A percentile compares a stretch with the other conserved stretches of the same genome.
Evolutionary conservation across 2,329 filamentous ascomycete species (phyloP).

Genomic region (Hysterium pulicare): DNA sequence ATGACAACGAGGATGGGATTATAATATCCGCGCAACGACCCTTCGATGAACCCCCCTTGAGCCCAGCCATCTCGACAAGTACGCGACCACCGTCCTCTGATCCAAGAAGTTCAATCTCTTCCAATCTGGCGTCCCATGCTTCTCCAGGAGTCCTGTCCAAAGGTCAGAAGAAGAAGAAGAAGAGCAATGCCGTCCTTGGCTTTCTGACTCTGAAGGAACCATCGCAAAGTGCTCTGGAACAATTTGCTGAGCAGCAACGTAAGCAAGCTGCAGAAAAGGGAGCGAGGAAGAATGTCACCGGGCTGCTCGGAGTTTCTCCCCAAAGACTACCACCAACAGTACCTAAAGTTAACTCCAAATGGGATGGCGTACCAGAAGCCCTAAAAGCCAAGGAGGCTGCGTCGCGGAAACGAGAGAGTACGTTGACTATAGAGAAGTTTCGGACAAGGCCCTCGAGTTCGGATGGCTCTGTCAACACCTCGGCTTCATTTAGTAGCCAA

Average conservation of each 20-base stretch:
- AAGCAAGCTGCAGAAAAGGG: conserved; percentile 34
- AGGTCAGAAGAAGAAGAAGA: conserved; percentile 25
- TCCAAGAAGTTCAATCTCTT: conserved; percentile 21
- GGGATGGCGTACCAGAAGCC: conserved; percentile 49
- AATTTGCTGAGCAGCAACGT: conserved; percentile 44
- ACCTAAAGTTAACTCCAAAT: conserved; percentile 54
- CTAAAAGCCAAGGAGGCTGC: conserved; percentile 29
- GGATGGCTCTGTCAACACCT: conserved; percentile 19
- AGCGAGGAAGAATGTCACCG: conserved; percentile 20
- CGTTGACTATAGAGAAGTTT: conserved; percentile 10
- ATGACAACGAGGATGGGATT: not conserved
- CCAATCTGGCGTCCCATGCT: conserved; percentile 32
- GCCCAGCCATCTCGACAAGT: not conserved
- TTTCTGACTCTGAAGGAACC: conserved; percentile 50
- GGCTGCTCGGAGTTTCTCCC: conserved; percentile 33
- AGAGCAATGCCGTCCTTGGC: conserved; percentile 39
- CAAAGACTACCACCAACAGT: conserved; percentile 48
- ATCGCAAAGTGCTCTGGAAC: conserved; percentile 44
- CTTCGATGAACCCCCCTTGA: not conserved
- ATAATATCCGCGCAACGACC: not conserved
- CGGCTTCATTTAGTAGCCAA: conserved; percentile 21
- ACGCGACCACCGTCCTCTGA: not conserved
- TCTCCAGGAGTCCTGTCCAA: conserved; percentile 17
- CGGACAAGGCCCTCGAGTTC: conserved; percentile 1
- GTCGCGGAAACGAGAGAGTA: conserved; percentile 6